Percentiles rank a stretch among this genome's conserved stretches.
These are phyloP conservation scores for Lomentospora prolificans DNA, from an alignment of 2,329 filamentous ascomycete genomes.

Conservation along the genomic window DNA sequence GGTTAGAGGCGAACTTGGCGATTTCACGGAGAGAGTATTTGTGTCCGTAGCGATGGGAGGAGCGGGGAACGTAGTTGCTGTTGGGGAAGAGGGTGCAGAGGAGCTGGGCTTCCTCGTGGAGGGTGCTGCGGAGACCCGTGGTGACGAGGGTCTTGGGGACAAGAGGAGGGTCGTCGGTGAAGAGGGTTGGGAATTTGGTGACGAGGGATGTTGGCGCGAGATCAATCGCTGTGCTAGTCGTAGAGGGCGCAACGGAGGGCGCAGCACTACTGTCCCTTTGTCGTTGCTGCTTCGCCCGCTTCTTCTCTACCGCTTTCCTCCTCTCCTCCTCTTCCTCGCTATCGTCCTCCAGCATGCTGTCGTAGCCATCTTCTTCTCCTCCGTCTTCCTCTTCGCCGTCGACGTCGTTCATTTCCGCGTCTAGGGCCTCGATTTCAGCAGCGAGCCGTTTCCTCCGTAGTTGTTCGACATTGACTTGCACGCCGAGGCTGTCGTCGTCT, in stretches of 20 bases:
- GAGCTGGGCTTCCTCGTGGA: conserved; percentile 73
- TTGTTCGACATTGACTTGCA: conserved; percentile 48
- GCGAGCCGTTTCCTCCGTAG: conserved; percentile 42
- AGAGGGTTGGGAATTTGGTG: conserved; percentile 53
- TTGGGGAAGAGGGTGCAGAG: conserved; percentile 80
- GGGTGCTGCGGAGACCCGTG: conserved; percentile 77
- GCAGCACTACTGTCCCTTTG: conserved; percentile 34
- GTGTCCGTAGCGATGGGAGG: conserved; percentile 72
- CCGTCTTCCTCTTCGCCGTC: conserved; percentile 17
- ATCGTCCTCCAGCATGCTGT: conserved; percentile 70
- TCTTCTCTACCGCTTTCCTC: conserved; percentile 17
- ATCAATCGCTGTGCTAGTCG: conserved; percentile 49
- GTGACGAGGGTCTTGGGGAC: conserved; percentile 84
- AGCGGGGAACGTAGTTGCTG: conserved; percentile 75
- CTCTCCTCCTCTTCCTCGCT: conserved; percentile 41
- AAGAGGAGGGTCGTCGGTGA: conserved; percentile 47
- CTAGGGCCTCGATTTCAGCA: conserved; percentile 29
- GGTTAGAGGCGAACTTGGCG: conserved; percentile 69
- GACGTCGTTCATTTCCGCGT: conserved; percentile 39
- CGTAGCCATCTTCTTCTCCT: conserved; percentile 46
- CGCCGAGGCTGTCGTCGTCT: conserved; percentile 41
- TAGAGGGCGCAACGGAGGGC: conserved; percentile 48
- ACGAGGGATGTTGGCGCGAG: conserved; percentile 50
- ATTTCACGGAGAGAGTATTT: conserved; percentile 93
- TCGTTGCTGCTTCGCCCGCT: conserved; percentile 1